These are phyloP conservation scores for Fraxinus nigra DNA, from an alignment of 305 asterid genomes.

Conservation along the genomic window DNA sequence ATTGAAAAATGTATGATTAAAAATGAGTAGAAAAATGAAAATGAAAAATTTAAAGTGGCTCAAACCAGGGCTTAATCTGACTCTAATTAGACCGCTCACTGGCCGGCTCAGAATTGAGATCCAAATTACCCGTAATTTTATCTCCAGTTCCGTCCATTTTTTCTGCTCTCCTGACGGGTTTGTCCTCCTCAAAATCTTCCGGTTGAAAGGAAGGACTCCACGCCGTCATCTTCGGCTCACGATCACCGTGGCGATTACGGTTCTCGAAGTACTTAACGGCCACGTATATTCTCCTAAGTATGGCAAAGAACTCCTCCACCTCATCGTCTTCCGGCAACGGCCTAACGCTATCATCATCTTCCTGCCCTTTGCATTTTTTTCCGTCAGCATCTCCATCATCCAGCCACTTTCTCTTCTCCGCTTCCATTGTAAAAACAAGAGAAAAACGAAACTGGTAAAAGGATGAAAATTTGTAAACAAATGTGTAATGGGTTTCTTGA, in stretches of 20 bases:
- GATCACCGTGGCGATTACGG: conserved; percentile 14
- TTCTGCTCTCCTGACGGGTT: neutral
- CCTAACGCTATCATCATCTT: conserved; percentile 8
- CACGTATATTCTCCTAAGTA: conserved; percentile 35
- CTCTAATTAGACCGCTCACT: neutral
- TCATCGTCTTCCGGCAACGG: conserved; percentile 34
- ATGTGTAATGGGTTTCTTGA: neutral
- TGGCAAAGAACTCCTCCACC: conserved; percentile 51
- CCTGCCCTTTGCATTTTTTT: conserved; percentile 16
- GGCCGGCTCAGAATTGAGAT: conserved; percentile 32
- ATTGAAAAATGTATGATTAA: too few species aligned
- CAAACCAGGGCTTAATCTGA: too few species aligned
- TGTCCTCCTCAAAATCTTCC: conserved; percentile 27
- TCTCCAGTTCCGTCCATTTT: neutral
- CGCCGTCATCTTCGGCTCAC: conserved; percentile 21
- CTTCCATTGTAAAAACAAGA: conserved; percentile 21
- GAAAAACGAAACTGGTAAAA: neutral
- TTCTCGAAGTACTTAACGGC: conserved; percentile 34
- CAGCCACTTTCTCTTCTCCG: conserved; percentile 27
- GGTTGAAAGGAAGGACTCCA: conserved; percentile 30
- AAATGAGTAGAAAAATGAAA: too few species aligned
- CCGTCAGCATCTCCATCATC: conserved; percentile 17
- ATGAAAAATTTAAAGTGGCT: too few species aligned
- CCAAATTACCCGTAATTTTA: conserved; percentile 22
- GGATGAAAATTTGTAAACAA: neutral